Conservation (phyloP, 2,329 filamentous ascomycete species). For the Fusarium anguioides region DNA sequence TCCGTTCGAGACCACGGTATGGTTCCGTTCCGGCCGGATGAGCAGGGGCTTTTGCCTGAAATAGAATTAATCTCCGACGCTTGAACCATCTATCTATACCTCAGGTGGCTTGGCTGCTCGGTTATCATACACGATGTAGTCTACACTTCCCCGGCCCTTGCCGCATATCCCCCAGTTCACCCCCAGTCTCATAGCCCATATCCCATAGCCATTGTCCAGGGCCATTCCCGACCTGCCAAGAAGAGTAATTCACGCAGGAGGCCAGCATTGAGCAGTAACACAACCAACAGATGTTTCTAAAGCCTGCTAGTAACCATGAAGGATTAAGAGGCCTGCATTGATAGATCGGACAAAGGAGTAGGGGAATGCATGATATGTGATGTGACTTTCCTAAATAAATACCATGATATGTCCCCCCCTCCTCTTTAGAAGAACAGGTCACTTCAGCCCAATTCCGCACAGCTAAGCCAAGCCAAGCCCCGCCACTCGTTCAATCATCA, state of each 20-base stretch:
- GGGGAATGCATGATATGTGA: too few relatives aligned
- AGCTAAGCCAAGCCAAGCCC: not conserved
- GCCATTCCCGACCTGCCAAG: conserved; percentile 7
- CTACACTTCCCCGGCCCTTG: not conserved
- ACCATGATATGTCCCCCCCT: not conserved
- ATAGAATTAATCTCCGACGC: conserved; percentile 15
- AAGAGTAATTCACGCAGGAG: not conserved
- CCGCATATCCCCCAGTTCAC: not conserved
- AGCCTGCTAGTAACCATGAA: conserved; percentile 9
- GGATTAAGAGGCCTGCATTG: not conserved
- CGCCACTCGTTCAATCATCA: conserved; percentile 2
- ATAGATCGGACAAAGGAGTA: too few relatives aligned
- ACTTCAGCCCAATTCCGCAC: conserved; percentile 7
- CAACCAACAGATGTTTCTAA: not conserved
- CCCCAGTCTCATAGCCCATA: too few relatives aligned
- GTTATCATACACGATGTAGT: conserved; percentile 4
- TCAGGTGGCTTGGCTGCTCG: not conserved
- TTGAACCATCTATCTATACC: not conserved
- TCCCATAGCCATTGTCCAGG: too few relatives aligned
- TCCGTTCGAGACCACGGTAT: not conserved
- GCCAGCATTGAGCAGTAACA: not conserved
- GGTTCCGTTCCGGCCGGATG: not conserved
- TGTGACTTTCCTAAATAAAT: conserved; percentile 6
- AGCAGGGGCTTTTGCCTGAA: not conserved
- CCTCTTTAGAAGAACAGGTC: too few relatives aligned